Conservation (phyloP, 768 basidiomycete species). For the Lyophyllum shimeji region DNA sequence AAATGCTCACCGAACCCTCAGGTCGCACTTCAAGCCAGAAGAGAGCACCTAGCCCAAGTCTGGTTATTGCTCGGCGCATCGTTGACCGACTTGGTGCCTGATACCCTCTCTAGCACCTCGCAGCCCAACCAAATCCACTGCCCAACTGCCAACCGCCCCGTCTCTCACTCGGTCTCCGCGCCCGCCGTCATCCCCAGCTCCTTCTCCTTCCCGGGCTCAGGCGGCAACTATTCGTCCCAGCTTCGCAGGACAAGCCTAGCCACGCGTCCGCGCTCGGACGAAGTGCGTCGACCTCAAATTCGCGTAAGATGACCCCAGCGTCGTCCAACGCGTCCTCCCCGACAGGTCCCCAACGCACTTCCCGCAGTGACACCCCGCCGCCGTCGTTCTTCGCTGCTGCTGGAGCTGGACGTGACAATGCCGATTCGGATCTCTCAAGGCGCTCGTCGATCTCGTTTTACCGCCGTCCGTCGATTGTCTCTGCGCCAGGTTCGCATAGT, state of each 20-base stretch:
- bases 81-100: constrained; percentile 48
- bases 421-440: constrained; percentile 30
- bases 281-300: constrained; percentile 35
- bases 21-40: constrained; percentile 61
- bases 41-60: constrained; percentile 54
- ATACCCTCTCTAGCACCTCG: constrained; percentile 25
- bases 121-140: constrained; percentile 12
- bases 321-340: constrained; percentile 63
- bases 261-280: constrained; percentile 19
- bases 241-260: constrained; percentile 27
- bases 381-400: constrained; percentile 37
- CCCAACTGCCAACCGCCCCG: constrained; percentile 9
- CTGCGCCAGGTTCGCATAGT: constrained; percentile 31
- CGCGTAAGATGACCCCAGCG: constrained; percentile 52
- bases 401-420: constrained; percentile 35
- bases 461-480: constrained; percentile 43
- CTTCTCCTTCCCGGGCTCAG: constrained; percentile 24
- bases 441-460: constrained; percentile 35
- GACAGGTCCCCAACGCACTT: constrained; percentile 38
- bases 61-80: constrained; percentile 68
- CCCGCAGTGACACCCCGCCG: constrained; percentile 46
- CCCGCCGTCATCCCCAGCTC: constrained; percentile 35
- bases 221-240: constrained; percentile 14
- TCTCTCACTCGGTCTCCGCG: constrained; percentile 36
- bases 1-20: constrained; percentile 21